Base-by-base conservation (phyloP, 768 basidiomycete species). In the Tylopilus intermedius region DNA sequence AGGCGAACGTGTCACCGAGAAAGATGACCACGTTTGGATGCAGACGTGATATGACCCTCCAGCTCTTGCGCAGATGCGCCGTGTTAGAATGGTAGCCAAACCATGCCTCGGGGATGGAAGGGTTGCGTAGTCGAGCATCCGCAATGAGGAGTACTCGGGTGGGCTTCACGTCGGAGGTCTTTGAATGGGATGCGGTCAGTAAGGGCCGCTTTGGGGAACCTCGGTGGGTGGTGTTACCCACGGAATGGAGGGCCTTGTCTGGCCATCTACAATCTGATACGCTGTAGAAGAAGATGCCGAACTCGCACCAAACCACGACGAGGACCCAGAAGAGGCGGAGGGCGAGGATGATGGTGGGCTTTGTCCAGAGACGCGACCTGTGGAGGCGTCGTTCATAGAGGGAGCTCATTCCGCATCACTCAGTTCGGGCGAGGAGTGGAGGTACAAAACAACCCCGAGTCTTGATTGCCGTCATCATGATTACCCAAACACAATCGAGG, bases 1-100 rank as follows among this genome's bases (percentile, higher is more conserved):
- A 79, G 42, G 85, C 79, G 47, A 91, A 71, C 78, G 87, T 82
- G 63, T 92, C 89, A 6, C 89, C 89, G 4, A 88, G 71, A 58
- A 90, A 86, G 8, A 92, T 75, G n/a, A 90, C 80, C 5, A 70
- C 75, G 57, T 89, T 72, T 2, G 88, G 82, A 41, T 72, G 77
- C 32, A 86, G 63, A 30, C 78, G 73, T 39, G 75, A 77, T 0
- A 76, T 76, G 37, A 82, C 80, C 53, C 74, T 79, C 89, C 89
- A 92, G 51, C 78, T 80, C 67, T 85, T 86, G 57, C 79, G 79
- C 55, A 90, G 63, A 62, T 83, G 80, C 57, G 60, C 85, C 75
- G 59, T 78, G 76, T 46, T 83, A 62, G 59, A 74, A 73, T 45
- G 73, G 71, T 58, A 76, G 38, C 72, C 68, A 14, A 72, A 62